A percentile compares a stretch with the other conserved stretches of the same genome.
Evolutionary conservation across 148 eudicot species (phyloP).

Genomic region (Suaeda aralocaspica): DNA sequence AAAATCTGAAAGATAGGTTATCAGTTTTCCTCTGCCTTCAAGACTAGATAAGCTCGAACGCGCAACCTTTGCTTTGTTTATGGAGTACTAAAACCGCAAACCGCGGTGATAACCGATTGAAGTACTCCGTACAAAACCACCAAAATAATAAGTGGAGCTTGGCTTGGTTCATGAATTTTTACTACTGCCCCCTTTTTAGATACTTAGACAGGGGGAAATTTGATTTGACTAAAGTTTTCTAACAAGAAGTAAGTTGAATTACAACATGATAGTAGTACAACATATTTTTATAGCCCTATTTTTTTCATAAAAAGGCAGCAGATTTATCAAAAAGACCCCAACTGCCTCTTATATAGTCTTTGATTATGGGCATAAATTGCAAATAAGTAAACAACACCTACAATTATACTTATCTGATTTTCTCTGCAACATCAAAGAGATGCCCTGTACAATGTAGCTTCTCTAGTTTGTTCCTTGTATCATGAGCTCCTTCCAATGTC

Average conservation of each 20-base stretch:
- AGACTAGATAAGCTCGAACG: not conserved
- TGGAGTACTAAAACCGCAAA: too few species aligned
- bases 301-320: constrained; percentile 21
- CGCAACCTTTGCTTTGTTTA: too few species aligned
- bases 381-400: constrained; percentile 16
- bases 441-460: constrained; percentile 27
- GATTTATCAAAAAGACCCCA: constrained; percentile 28
- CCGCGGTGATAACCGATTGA: too few species aligned
- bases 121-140: too few species aligned
- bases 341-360: constrained; percentile 27
- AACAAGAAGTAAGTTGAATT: constrained; percentile 21
- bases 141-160: not conserved
- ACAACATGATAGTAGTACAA: constrained; percentile 21
- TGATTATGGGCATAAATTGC: constrained; percentile 15
- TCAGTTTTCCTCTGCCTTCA: not conserved
- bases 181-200: constrained; percentile 24
- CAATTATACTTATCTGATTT: constrained; percentile 6
- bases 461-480: constrained; percentile 20
- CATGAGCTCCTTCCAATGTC: constrained; percentile 47
- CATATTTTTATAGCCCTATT: constrained; percentile 22
- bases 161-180: constrained; percentile 15
- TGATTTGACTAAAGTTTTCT: constrained; percentile 24
- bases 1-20: too few species aligned
- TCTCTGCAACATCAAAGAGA: constrained; percentile 12
- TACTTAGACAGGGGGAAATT: constrained; percentile 8